Evolutionary conservation across 768 basidiomycete genomes (phyloP).

Genomic region (Tylopilus plumbeoviolaceoides): DNA sequence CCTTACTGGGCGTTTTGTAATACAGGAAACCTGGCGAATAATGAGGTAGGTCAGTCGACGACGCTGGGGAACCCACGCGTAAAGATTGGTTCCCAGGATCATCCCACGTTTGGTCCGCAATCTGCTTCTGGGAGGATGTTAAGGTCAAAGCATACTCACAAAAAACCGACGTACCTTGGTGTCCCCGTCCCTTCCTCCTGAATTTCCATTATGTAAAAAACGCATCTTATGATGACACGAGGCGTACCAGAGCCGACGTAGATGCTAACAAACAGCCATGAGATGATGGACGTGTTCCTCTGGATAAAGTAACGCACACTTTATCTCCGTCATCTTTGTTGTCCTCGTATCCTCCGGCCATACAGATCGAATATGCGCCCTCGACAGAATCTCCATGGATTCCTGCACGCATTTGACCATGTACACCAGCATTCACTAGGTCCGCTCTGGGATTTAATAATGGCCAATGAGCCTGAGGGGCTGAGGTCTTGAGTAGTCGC

Average conservation of each 20-base stretch:
- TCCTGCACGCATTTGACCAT: slow-evolving; percentile 32
- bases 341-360: slow-evolving; percentile 42
- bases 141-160: not conserved
- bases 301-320: slow-evolving; percentile 28
- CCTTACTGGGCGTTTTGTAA: slow-evolving; percentile 32
- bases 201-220: not conserved
- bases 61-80: slow-evolving; percentile 4
- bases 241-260: slow-evolving; percentile 33
- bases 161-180: slow-evolving; percentile 8
- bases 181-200: slow-evolving; percentile 20
- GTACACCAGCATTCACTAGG: slow-evolving; percentile 29
- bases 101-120: slow-evolving; percentile 20
- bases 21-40: slow-evolving; percentile 24
- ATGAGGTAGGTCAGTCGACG: not conserved
- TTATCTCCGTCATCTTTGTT: slow-evolving; percentile 34
- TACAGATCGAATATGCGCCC: slow-evolving; percentile 39
- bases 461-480: not conserved
- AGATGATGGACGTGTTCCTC: not conserved
- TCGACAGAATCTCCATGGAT: slow-evolving; percentile 34
- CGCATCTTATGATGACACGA: not conserved
- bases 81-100: slow-evolving; percentile 18
- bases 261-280: slow-evolving; percentile 19
- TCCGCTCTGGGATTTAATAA: slow-evolving; percentile 9
- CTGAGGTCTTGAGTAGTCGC: too few relatives aligned
- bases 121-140: slow-evolving; percentile 19